Evolutionary conservation across 2,329 filamentous ascomycete genomes (phyloP), one percentile per base, ranked within the genome.

Genomic region (Domatiomyces globalis): DNA sequence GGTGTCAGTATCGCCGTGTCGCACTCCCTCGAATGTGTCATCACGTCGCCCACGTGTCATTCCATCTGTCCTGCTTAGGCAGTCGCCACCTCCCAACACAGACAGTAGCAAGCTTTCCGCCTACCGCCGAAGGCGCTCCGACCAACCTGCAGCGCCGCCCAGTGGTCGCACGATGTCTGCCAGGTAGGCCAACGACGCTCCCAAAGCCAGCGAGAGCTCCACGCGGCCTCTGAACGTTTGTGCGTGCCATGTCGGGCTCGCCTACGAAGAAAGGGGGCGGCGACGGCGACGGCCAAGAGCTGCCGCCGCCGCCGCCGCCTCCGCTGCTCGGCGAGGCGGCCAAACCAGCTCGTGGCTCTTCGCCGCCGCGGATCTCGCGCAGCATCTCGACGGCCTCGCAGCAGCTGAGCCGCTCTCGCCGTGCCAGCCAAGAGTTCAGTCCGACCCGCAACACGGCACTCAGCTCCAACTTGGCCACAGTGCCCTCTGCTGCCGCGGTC

Each of bases 401-500:
- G 60, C 49, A 65, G 42, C 42, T 66, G 49, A 72, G 72, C 48
- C 73, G 77, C 60, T 80, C 82, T 53, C 79, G 81, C 61, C 83
- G 81, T 65, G 80, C 78, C 64, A 85, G 80, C 64, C 75, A 80
- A 55, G 82, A 86, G 51, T 69, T 75, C 53, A 85, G 80, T 60
- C 81, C 83, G 18, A 72, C 75, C 51, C 76, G 83, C 49, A 58
- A 51, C 52, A 36, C 53, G 43, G 63, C 65, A 5, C 63, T 61
- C 58, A 69, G 71, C 52, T 76, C 71, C 45, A 58, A 63, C n/a
- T 58, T 60, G 42, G 54, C 66, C 48, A 63, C 64, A 51, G 71
- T 77, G 51, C 76, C 80, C 36, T 80, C 80, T 48, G 75, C 81
- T 22, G 75, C 80, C 20, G 73, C 81, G 18, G 73, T 81, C 52